Conservation (phyloP, 208 protist genomes). For the Leishmania lainsoni region DNA sequence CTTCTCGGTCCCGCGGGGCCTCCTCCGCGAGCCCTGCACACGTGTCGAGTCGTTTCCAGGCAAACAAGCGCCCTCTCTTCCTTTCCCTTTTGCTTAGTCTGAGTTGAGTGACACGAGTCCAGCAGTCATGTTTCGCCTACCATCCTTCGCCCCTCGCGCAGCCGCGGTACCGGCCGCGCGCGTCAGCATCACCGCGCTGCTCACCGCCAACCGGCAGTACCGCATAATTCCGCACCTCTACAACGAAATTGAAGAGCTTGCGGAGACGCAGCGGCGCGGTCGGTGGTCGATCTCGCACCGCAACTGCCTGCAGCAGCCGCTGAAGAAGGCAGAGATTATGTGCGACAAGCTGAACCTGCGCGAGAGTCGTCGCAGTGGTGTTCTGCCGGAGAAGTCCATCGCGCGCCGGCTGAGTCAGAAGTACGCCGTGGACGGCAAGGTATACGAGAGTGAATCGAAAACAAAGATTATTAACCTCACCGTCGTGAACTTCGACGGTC, state of each 20-base stretch:
- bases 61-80: neutral
- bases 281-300: constrained; percentile 87
- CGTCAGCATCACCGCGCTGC: neutral
- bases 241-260: constrained; percentile 88
- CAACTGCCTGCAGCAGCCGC: constrained; percentile 82
- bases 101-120: neutral
- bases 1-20: neutral
- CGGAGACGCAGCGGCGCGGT: constrained; percentile 77
- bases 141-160: neutral
- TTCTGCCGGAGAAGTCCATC: constrained; percentile 87
- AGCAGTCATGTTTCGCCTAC: constrained; percentile 34
- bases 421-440: constrained; percentile 83
- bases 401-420: constrained; percentile 79
- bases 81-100: neutral
- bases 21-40: neutral
- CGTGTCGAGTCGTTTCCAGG: neutral
- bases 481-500: constrained; percentile 84
- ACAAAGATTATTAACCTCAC: constrained; percentile 89
- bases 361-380: constrained; percentile 74
- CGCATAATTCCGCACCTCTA: constrained; percentile 86
- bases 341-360: constrained; percentile 87
- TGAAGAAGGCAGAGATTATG: constrained; percentile 89
- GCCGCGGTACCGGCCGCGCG: neutral
- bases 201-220: constrained; percentile 44
- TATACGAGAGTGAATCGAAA: constrained; percentile 74